Evolutionary conservation across 495 filamentous ascomycete genomes (phyloP).

Genomic region (Lasiosphaeria hispida): DNA sequence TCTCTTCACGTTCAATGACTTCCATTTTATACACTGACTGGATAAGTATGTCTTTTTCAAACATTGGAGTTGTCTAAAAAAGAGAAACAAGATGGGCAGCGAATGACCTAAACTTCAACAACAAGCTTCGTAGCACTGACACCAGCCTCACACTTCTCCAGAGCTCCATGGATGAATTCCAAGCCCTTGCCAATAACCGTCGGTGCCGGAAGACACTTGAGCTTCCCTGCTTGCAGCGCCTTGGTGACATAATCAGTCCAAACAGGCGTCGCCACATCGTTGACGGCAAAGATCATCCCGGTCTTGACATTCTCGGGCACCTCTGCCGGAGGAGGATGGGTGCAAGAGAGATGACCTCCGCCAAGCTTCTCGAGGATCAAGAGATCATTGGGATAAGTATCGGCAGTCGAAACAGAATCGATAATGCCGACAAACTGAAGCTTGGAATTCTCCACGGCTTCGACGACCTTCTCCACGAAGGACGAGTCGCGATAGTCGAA

Average conservation of each 20-base stretch:
- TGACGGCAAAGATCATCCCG: slow-evolving; percentile 47
- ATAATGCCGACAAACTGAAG: slow-evolving; percentile 32
- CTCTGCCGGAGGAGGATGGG: slow-evolving; percentile 33
- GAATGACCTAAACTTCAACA: not conserved
- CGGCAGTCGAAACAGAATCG: slow-evolving; percentile 38
- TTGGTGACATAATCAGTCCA: slow-evolving; percentile 42
- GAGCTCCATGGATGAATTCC: slow-evolving; percentile 31
- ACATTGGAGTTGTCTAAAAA: too few relatives aligned
- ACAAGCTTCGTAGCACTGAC: slow-evolving; percentile 33
- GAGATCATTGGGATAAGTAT: slow-evolving; percentile 35
- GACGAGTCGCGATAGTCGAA: slow-evolving; percentile 53
- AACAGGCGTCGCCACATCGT: slow-evolving; percentile 41
- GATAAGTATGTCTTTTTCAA: too few relatives aligned
- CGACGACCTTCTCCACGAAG: slow-evolving; percentile 22
- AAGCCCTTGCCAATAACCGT: slow-evolving; percentile 40
- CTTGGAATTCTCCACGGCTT: slow-evolving; percentile 11
- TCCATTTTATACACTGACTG: too few relatives aligned
- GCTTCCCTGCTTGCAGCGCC: slow-evolving; percentile 37
- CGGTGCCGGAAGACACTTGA: slow-evolving; percentile 37
- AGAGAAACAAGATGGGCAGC: too few relatives aligned
- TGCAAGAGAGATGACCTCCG: slow-evolving; percentile 37
- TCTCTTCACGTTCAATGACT: too few relatives aligned
- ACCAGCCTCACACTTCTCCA: slow-evolving; percentile 34
- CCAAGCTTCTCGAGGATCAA: slow-evolving; percentile 35
- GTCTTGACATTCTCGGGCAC: slow-evolving; percentile 40